Evolutionary conservation across 768 basidiomycete species (phyloP).

Genomic region (Podaxis rugospora): DNA sequence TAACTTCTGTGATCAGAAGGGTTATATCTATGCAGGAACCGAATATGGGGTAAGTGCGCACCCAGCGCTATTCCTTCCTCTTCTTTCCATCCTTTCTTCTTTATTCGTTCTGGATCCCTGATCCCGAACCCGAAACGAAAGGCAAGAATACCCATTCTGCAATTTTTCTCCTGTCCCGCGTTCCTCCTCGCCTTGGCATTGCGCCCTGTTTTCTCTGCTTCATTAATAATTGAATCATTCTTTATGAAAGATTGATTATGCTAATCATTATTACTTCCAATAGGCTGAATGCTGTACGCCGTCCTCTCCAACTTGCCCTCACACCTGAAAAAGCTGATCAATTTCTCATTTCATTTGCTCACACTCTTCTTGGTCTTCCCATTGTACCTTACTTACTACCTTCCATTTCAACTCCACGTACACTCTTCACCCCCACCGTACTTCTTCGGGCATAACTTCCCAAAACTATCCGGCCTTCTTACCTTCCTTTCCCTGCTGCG

Average conservation of each 20-base stretch:
- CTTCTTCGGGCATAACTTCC: neutral
- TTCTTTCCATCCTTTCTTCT: neutral
- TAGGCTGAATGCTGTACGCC: conserved; percentile 28
- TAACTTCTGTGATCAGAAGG: conserved; percentile 38
- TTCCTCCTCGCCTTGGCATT: conserved; percentile 15
- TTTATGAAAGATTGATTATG: neutral
- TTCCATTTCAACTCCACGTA: neutral
- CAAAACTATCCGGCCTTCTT: neutral
- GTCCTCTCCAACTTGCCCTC: conserved; percentile 1
- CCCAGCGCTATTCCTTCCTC: neutral
- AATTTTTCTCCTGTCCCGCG: neutral
- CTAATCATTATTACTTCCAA: neutral
- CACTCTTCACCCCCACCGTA: neutral
- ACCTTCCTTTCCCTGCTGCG: neutral
- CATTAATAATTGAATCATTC: neutral
- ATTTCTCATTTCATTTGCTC: neutral
- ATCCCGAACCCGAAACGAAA: neutral
- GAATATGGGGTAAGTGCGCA: conserved; percentile 42
- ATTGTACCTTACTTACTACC: neutral
- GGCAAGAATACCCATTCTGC: neutral
- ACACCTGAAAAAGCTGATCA: conserved; percentile 3
- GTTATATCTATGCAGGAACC: conserved; percentile 63
- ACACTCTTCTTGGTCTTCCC: neutral
- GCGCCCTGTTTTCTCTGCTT: conserved; percentile 9
- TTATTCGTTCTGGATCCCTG: neutral